These are phyloP conservation scores for Pseudovirgaria hyperparasitica DNA, from an alignment of 2,329 filamentous ascomycete genomes.

Conservation along the genomic window DNA sequence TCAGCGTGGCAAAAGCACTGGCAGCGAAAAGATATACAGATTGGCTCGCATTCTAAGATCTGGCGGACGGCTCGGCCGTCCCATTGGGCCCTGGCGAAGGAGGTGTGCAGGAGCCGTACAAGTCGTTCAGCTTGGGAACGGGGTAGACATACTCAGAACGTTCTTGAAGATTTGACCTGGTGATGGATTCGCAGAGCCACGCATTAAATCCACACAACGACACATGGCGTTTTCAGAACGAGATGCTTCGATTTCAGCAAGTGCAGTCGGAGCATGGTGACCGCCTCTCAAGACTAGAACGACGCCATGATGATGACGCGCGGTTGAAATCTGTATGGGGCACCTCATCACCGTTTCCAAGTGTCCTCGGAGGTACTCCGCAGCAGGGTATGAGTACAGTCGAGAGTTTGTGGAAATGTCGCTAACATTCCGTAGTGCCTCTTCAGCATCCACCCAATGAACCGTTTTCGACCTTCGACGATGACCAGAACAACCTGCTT, in stretches of 20 bases:
- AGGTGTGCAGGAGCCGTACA: constrained; percentile 7
- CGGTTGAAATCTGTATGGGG: constrained; percentile 77
- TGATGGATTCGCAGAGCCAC: constrained; percentile 51
- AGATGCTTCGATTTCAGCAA: constrained; percentile 48
- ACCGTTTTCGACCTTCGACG: constrained; percentile 82
- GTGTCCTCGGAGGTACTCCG: constrained; percentile 66
- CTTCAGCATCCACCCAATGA: constrained; percentile 68
- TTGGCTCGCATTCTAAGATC: too few relatives aligned
- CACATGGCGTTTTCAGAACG: constrained; percentile 51
- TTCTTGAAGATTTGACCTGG: constrained; percentile 12
- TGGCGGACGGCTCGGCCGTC: constrained; percentile 12
- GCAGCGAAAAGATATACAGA: too few relatives aligned
- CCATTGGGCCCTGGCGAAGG: constrained; percentile 10
- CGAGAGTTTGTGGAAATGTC: not conserved
- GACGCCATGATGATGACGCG: constrained; percentile 49
- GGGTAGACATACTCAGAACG: constrained; percentile 11
- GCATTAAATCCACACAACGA: constrained; percentile 52
- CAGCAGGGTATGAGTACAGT: constrained; percentile 59
- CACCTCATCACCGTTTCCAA: constrained; percentile 76
- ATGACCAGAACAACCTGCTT: constrained; percentile 68
- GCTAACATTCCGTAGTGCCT: constrained; percentile 46
- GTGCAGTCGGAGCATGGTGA: constrained; percentile 49
- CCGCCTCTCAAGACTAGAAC: constrained; percentile 47
- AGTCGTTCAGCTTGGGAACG: constrained; percentile 6
- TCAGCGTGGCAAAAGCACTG: too few relatives aligned